A percentile compares a stretch with the other conserved stretches of the same genome.
Conservation (phyloP, 306 rosid species). For the Gastrolobium bilobum region DNA sequence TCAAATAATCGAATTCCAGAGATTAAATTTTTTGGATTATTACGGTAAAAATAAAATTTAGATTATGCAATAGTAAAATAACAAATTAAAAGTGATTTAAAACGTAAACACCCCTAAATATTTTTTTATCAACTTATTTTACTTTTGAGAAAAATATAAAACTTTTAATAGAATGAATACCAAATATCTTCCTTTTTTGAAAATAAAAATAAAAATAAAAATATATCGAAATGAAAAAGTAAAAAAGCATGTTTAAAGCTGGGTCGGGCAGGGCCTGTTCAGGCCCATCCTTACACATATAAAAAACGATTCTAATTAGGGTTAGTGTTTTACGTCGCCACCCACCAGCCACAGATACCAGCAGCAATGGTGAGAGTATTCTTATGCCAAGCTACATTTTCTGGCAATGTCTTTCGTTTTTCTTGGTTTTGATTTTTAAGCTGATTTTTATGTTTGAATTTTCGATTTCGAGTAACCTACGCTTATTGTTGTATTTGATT, state of each 20-base stretch:
- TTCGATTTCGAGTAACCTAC: neutral
- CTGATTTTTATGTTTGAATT: neutral
- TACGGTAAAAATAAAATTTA: too few relatives aligned
- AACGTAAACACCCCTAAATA: too few relatives aligned
- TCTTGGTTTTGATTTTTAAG: neutral
- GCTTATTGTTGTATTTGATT: neutral
- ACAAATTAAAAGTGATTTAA: too few relatives aligned
- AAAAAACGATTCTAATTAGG: constrained; percentile 33
- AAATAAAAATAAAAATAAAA: too few relatives aligned
- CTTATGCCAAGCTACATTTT: neutral
- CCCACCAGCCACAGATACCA: neutral
- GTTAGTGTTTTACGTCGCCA: constrained; percentile 36
- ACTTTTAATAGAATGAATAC: too few relatives aligned
- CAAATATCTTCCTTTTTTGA: too few relatives aligned
- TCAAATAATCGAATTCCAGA: too few relatives aligned
- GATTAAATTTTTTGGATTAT: too few relatives aligned
- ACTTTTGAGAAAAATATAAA: too few relatives aligned
- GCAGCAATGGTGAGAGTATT: constrained; percentile 49
- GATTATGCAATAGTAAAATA: too few relatives aligned
- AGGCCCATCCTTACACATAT: constrained; percentile 30
- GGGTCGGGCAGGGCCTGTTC: constrained; percentile 30
- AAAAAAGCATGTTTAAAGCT: neutral
- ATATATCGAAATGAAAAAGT: too few relatives aligned
- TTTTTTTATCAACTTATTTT: too few relatives aligned
- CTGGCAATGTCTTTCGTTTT: neutral